These are phyloP conservation scores for Coemansia sp. DNA, from an alignment of 192 early-diverging fungal species.

Conservation along the genomic window DNA sequence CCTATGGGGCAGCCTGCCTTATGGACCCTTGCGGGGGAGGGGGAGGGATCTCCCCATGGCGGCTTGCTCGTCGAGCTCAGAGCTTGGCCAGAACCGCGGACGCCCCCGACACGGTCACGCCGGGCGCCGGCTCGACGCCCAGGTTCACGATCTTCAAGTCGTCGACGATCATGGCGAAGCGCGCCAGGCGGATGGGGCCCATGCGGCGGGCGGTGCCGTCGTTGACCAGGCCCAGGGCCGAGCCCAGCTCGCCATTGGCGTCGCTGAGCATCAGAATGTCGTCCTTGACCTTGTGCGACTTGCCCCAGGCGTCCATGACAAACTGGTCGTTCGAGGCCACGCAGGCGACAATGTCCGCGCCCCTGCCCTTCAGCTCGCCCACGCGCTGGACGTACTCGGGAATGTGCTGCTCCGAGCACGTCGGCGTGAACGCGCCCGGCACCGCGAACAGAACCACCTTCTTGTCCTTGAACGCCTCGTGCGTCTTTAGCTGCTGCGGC, in stretches of 20 bases:
- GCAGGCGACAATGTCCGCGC: constrained; percentile 64
- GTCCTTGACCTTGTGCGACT: constrained; percentile 42
- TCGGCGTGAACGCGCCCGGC: constrained; percentile 62
- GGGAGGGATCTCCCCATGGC: no score
- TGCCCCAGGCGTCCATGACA: constrained; percentile 55
- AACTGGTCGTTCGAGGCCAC: constrained; percentile 58
- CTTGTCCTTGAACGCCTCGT: constrained; percentile 48
- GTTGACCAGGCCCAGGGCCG: constrained; percentile 59
- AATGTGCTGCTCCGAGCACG: constrained; percentile 61
- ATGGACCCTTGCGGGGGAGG: no score
- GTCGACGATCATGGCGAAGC: constrained; percentile 69
- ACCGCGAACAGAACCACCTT: constrained; percentile 58
- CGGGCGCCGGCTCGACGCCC: constrained; percentile 59
- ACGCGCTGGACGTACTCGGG: constrained; percentile 57
- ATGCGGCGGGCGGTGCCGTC: constrained; percentile 58
- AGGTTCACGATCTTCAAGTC: constrained; percentile 67
- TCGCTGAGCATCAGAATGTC: constrained; percentile 64
- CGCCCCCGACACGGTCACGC: constrained; percentile 56
- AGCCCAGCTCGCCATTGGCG: constrained; percentile 62
- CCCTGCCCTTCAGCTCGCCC: constrained; percentile 59
- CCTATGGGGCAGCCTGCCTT: no score
- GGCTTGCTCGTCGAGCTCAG: no score
- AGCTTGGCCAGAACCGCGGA: constrained; percentile 56
- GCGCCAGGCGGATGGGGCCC: constrained; percentile 60
- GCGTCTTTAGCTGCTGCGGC: constrained; percentile 40